phyloP scores from a whole-genome alignment of 257 asterid genomes.

The Lycium ferocissimum region DNA sequence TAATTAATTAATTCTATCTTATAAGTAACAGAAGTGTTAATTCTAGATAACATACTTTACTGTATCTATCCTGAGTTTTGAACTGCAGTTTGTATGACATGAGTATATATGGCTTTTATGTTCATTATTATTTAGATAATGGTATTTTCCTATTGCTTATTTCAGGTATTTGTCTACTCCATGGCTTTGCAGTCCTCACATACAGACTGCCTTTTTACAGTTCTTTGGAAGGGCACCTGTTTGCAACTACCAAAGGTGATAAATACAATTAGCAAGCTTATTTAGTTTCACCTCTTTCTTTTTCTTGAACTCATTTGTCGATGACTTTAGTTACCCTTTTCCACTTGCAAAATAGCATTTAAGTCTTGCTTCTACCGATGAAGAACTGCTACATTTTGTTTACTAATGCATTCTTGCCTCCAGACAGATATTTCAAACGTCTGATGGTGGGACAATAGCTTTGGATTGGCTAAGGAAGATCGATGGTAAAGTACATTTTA shows the following conservation, averaged over 20 bases:
- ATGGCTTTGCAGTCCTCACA: conserved; percentile 93
- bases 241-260: conserved; percentile 71
- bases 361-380: not conserved
- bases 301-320: not conserved
- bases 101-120: not conserved
- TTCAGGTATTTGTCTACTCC: conserved; percentile 82
- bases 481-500: conserved; percentile 51
- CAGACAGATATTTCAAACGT: conserved; percentile 72
- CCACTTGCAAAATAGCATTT: not conserved
- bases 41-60: not conserved
- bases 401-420: conserved; percentile 38
- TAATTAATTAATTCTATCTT: not conserved
- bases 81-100: not conserved
- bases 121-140: not conserved
- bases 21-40: not conserved
- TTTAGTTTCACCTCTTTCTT: not conserved
- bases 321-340: not conserved
- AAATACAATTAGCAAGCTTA: conserved; percentile 23
- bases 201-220: conserved; percentile 75
- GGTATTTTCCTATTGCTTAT: not conserved
- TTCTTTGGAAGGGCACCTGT: conserved; percentile 79
- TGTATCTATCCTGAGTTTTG: not conserved
- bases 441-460: conserved; percentile 89
- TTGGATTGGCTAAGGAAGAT: conserved; percentile 75
- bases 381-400: not conserved